A percentile compares a stretch with the other conserved stretches of the same genome.
phyloP scores from a whole-genome alignment of 208 protist genomes.

The Tritrichomonas musculus region DNA sequence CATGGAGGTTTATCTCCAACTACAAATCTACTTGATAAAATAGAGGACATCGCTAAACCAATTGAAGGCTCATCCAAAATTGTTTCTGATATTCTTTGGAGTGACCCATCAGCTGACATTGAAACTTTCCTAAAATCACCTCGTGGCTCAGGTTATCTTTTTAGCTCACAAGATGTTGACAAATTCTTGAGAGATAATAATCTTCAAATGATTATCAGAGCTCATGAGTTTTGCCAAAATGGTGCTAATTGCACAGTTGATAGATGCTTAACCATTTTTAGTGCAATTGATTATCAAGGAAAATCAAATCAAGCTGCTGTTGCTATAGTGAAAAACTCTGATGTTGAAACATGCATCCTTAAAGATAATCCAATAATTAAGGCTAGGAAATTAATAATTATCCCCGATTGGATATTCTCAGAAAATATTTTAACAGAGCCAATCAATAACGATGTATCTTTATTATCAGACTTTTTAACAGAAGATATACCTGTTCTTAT shows the following conservation, averaged over 20 bases:
- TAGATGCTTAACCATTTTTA: too few species aligned
- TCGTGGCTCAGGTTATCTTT: constrained; percentile 73
- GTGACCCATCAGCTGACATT: constrained; percentile 59
- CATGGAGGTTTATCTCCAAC: constrained; percentile 15
- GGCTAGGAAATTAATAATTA: too few species aligned
- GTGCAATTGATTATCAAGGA: too few species aligned
- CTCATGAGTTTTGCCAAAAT: neutral
- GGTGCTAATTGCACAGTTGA: neutral
- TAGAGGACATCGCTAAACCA: neutral
- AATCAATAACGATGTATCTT: too few species aligned
- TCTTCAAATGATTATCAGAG: constrained; percentile 65
- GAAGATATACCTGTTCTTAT: too few species aligned
- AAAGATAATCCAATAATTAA: too few species aligned
- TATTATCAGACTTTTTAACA: too few species aligned
- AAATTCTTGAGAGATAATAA: constrained; percentile 66
- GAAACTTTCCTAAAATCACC: constrained; percentile 67
- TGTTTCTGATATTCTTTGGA: neutral
- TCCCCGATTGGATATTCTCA: too few species aligned
- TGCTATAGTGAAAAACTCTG: too few species aligned
- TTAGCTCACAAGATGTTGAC: constrained; percentile 56
- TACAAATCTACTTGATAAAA: neutral
- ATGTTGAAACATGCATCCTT: too few species aligned
- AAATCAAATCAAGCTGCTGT: too few species aligned
- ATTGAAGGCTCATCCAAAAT: neutral
- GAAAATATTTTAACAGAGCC: too few species aligned